Evolutionary conservation across 2,329 filamentous ascomycete species (phyloP), one percentile per base, ranked within the genome.

Genomic region (Monilinia polystroma): DNA sequence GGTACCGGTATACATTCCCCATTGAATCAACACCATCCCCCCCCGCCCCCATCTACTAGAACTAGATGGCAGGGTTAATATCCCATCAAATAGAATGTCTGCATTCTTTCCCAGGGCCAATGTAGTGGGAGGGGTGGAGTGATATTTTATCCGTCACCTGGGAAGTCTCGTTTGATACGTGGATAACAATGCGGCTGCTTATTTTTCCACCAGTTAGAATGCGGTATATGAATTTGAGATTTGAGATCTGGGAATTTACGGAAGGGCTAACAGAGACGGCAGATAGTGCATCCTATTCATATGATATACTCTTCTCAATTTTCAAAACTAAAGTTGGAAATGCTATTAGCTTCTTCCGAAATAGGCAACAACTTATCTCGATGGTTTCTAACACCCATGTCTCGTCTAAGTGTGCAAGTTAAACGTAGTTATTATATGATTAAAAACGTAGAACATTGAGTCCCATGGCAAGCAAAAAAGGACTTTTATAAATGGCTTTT

Each of bases 181-280:
- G 47, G 54, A 43, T 53, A n/a, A 52, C 38, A 5, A 38, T 35
- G 49, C 56, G 64, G 64, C 26, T 23, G 26, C 26, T 41, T 54
- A 54, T 54, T 66, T 66, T 66, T 62, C 64, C 64, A 66, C 64
- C 64, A 66, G 32, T 66, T 32, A 66, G 6, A 52, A 26, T 10
- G 43, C 26, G 14, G 16, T 0, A n/a, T 26, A n/a, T 4, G 29
- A 18, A 16, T 16, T 16, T 16, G 53, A n/a, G 49, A 11, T 51
- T 18, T 4, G 10, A 8, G n/a, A 43, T 43, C 16, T 16, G 38
- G 53, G 43, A 52, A 52, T 52, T 26, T 47, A 20, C 57, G 49
- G 18, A 43, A 18, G 11, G 35, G 20, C 49, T 60, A 18, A 43
- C 14, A 35, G 11, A 23, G n/a, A 35, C 7, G 32, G 32, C 32